Percentiles rank a stretch among this genome's conserved stretches.
These are phyloP conservation scores for Camellia granthamiana DNA, from an alignment of 148 eudicot genomes.

Conservation along the genomic window DNA sequence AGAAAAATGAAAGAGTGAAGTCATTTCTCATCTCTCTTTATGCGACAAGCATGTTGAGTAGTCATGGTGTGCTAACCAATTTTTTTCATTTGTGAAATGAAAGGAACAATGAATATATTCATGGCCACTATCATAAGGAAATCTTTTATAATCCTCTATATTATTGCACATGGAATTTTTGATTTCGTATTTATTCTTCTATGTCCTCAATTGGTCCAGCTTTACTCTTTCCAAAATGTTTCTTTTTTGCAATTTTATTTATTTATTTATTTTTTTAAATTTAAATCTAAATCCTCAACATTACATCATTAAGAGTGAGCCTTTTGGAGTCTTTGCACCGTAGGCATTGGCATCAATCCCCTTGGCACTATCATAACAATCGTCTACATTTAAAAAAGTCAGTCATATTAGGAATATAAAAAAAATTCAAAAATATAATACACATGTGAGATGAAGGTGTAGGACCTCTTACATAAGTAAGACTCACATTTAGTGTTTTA, in stretches of 20 bases:
- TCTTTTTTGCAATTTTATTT: no score
- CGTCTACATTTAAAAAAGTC: no score
- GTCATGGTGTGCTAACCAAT: conserved; percentile 13
- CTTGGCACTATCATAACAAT: no score
- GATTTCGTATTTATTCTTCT: not conserved
- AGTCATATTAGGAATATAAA: no score
- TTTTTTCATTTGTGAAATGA: conserved; percentile 22
- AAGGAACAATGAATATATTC: conserved; percentile 24
- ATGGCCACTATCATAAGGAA: not conserved
- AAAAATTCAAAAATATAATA: no score
- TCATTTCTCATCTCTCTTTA: conserved; percentile 42
- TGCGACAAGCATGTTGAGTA: conserved; percentile 40
- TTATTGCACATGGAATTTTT: not conserved
- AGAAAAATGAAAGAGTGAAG: conserved; percentile 26
- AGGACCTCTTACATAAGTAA: no score
- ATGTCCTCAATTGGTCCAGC: not conserved
- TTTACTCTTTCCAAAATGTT: no score
- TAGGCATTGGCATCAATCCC: not conserved
- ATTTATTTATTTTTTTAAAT: no score
- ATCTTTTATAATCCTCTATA: not conserved
- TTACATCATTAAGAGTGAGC: not conserved
- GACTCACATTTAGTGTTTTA: no score
- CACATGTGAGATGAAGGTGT: no score
- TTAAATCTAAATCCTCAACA: not conserved
- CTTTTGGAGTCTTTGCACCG: not conserved